Conservation (phyloP, 2,329 filamentous ascomycete species). For the Trichoderma arundinaceum region DNA sequence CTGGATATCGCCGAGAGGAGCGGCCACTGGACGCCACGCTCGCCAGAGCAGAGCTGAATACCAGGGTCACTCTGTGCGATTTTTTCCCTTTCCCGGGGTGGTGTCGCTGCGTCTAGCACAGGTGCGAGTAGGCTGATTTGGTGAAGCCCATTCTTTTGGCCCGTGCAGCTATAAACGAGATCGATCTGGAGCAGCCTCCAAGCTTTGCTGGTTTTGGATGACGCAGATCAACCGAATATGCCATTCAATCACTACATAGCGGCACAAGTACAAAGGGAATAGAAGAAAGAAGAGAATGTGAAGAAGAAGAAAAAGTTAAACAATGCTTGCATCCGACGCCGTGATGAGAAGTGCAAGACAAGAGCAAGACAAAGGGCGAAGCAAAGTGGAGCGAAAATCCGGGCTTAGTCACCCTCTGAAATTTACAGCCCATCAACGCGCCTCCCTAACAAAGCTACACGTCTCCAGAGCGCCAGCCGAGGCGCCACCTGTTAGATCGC, state of each 20-base stretch:
- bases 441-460: conserved; percentile 19
- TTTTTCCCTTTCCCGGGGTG: not conserved
- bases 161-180: not conserved
- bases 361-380: not conserved
- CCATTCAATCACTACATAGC: too few relatives aligned
- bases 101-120: not conserved
- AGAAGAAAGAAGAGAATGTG: not conserved
- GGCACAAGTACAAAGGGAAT: too few relatives aligned
- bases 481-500: conserved; percentile 24
- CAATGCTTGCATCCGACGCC: not conserved
- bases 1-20: conserved; percentile 5
- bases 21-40: conserved; percentile 26
- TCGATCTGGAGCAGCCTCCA: not conserved
- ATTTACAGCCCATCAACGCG: conserved; percentile 22
- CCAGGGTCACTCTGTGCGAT: conserved; percentile 7
- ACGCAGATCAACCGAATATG: not conserved
- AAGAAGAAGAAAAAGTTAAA: not conserved
- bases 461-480: conserved; percentile 14
- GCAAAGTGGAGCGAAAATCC: not conserved
- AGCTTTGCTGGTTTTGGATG: not conserved
- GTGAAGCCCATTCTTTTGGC: not conserved
- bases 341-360: not conserved
- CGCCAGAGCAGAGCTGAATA: conserved; percentile 28
- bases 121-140: not conserved
- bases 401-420: conserved; percentile 27